Conservation (phyloP, 1,284 basidiomycete genomes). For the Cutaneotrichosporon mucoides region DNA sequence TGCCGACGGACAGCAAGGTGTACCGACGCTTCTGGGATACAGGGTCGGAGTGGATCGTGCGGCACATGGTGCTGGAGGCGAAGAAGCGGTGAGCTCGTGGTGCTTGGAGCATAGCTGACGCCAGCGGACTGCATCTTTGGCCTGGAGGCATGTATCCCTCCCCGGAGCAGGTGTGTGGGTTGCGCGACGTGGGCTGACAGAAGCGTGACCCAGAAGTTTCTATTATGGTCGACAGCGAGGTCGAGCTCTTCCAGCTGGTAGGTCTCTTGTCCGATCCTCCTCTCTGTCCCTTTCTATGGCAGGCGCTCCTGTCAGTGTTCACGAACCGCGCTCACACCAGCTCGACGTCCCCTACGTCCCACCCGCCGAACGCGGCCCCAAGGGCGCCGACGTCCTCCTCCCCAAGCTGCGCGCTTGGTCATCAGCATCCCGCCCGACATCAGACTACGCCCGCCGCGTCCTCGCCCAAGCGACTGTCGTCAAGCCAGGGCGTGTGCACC, state of each 20-base stretch:
- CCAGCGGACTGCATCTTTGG: background rate
- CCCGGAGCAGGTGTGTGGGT: background rate
- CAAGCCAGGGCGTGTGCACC: background rate
- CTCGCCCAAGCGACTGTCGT: background rate
- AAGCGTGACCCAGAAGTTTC: background rate
- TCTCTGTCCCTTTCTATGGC: no score
- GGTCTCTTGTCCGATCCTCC: no score
- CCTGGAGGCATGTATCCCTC: background rate
- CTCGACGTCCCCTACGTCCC: background rate
- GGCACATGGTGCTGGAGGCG: background rate
- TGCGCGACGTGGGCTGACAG: background rate
- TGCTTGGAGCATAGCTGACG: background rate
- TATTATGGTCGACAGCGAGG: background rate
- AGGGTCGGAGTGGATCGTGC: background rate
- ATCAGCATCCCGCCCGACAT: background rate
- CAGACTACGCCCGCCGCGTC: background rate
- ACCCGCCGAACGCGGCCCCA: background rate
- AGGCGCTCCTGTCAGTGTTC: no score
- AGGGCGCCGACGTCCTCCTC: background rate
- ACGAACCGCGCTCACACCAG: no score
- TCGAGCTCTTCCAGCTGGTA: background rate
- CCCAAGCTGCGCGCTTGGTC: background rate
- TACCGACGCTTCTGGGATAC: background rate
- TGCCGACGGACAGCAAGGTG: background rate
- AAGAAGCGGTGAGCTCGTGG: background rate